Base-by-base conservation (phyloP, 768 basidiomycete species). In the Podaxis sp. region DNA sequence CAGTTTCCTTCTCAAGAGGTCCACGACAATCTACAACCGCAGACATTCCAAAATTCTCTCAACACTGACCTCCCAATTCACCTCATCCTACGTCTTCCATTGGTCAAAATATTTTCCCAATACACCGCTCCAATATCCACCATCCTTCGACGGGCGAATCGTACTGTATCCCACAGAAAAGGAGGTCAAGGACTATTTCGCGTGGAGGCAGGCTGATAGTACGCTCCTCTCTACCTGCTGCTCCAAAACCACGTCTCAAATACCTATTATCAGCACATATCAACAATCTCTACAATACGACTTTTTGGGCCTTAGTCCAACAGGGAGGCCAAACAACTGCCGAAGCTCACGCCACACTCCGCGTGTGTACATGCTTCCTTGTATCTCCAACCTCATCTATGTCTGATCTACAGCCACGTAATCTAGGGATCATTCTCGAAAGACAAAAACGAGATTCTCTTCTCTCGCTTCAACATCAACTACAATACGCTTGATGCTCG, bases 191-290 rank as follows among this genome's bases (percentile, higher is more conserved):
- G 97, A 99, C 71, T 99, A 99, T 70, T 95, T 98, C 70, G 75
- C 91, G 0, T 99, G 97, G 97, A 77, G 97, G 61, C 97, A 98
- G 72, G 91, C 89, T 0, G 96, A 98, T 70, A 96, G 96, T 96
- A 68, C 62, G 93, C 75, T 21, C 16, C 28, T n/a, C 46, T 36
- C 46, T 4, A n/a, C 54, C n/a, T 25, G n/a, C 18, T 16, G 25
- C 25, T 6, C 13, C 47, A 4, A 23, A 27, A 5, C 47, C 9
- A 23, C 25, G 25, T 23, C 47, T 27, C 7, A 23, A 3, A 4
- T 23, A 5, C 47, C 47, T 21, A 23, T 65, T 56, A 32, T 64
- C 70, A 98, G 95, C 97, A 0, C 97, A 99, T 70, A 90, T 98
- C 70, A 99, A 99, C 70, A 99, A 99, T 70, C 76, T 99, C 23